Conservation (phyloP, 2,329 filamentous ascomycete species). For the Aspergillus melleus region DNA sequence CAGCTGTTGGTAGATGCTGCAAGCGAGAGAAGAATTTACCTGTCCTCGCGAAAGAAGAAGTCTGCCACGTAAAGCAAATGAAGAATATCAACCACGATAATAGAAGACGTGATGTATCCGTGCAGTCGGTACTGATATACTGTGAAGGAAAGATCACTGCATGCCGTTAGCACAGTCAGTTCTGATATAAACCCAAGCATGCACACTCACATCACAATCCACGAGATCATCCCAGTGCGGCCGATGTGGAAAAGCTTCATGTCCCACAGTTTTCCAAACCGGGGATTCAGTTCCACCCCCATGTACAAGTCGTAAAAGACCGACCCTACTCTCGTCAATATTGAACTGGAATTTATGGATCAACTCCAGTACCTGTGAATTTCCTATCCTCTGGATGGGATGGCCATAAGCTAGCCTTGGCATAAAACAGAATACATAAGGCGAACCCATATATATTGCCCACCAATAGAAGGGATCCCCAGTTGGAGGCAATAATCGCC, state of each 20-base stretch:
- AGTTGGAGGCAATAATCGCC: not conserved
- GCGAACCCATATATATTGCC: not conserved
- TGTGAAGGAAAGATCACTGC: constrained; percentile 6
- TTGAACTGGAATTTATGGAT: no score
- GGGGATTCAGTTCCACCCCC: constrained; percentile 50
- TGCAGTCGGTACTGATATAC: constrained; percentile 1
- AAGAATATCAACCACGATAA: constrained; percentile 44
- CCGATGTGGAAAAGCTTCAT: constrained; percentile 52
- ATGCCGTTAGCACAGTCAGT: not conserved
- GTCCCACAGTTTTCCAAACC: constrained; percentile 45
- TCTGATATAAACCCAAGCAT: not conserved
- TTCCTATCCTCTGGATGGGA: not conserved
- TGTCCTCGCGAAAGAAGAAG: constrained; percentile 52
- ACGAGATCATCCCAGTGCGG: constrained; percentile 49
- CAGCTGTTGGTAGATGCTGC: no score
- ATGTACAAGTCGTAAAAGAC: constrained; percentile 48
- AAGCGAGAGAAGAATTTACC: constrained; percentile 30
- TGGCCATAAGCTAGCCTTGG: not conserved
- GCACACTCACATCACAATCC: constrained; percentile 37
- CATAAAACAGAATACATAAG: not conserved
- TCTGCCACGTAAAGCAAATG: constrained; percentile 50
- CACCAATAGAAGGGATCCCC: not conserved
- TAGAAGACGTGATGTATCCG: constrained; percentile 1
- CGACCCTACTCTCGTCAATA: constrained; percentile 17
- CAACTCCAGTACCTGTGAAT: not conserved